Evolutionary conservation across 2,329 filamentous ascomycete genomes (phyloP), one percentile per base, ranked within the genome.

Genomic region (Apiospora koreana): DNA sequence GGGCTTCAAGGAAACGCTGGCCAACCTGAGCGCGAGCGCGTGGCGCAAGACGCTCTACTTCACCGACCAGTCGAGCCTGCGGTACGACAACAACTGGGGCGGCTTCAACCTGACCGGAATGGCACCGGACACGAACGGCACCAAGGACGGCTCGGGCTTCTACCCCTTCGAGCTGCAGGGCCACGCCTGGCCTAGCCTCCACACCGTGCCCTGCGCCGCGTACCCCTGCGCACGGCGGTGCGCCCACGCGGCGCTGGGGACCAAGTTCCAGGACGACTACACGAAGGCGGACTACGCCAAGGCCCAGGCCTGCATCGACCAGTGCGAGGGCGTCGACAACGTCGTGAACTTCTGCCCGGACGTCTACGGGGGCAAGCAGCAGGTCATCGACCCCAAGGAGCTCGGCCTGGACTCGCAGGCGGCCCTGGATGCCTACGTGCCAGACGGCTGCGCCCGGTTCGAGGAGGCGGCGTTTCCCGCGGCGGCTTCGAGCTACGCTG

Each of bases 71-170:
- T 69, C 67, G 9, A 67, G 69, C 42, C 64, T 71, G 45, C 42
- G 67, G 25, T 71, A 71, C 62, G 68, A 69, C 31, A 71, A 71
- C 41, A 62, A 62, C 67, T 71, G 41, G n/a, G 5, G 3, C 5
- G 69, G 69, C 10, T 71, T 71, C 67, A 71, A 71, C 69, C 14
- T 69, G 69, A 71, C 67, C 7, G 48, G 31, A 12, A 70, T 68
- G 69, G 1, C 35, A 3, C 42, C 38, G 31, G 16, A 14, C 8
- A 25, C 18, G 14, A 14, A 65, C 1, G 69, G 62, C 43, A 71
- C 67, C 45, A 14, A 23, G 7, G 69, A 67, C 28, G 25, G 8
- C 50, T 21, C 50, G 28, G 68, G 67, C 43, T 69, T 69, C 69
- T 71, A 67, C 48, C 69, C 69, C 3, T 71, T 41, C 62, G 69